Evolutionary conservation across 768 basidiomycete genomes (phyloP), one percentile per base, ranked within the genome.

Genomic region (Rhodotorula kratochvilovae): DNA sequence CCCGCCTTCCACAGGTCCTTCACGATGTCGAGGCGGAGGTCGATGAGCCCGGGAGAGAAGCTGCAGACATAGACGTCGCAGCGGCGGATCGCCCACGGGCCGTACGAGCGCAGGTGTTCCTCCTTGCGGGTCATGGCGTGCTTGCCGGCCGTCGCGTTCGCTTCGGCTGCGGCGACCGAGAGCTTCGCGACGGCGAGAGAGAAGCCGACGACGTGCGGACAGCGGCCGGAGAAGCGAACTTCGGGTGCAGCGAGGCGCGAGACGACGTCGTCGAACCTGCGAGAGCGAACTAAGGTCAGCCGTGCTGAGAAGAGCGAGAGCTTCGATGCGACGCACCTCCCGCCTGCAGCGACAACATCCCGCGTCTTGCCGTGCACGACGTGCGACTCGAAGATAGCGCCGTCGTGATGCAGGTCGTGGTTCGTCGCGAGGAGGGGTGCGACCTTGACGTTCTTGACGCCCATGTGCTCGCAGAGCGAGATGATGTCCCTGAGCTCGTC

Each of bases 11-110:
- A 80, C 2, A 80, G 72, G 50, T 79, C 77, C 12, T 73, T 73
- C 25, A 74, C 76, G 21, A 80, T 72, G 54, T 76, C 76, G 11
- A 80, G 72, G 7, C 79, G 72, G 4, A 74, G 70, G 25, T 74
- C 74, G 54, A 79, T 76, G 43, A 78, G 56, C 0, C 74, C 77
- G 2, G 68, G 60, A 29, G 60, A 60, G 63, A 78, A 80, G 0
- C 72, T 75, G 36, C 77, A 77, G 43, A 80, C 74, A 66, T 79
- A 80, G 62, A 79, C 76, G 60, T 80, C 79, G 68, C 77, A 77
- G 11, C 79, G 75, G 2, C 78, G 72, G 8, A 78, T 74, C 33
- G 77, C 68, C 63, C 71, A 77, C 5, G 73, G 72, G 23, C 73
- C 76, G 55, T 73, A 77, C 45, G 73, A 70, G 19, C 76, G 71